Base-by-base conservation (phyloP, 1,139 yeast species). In the Magnusiomyces suaveolens region DNA sequence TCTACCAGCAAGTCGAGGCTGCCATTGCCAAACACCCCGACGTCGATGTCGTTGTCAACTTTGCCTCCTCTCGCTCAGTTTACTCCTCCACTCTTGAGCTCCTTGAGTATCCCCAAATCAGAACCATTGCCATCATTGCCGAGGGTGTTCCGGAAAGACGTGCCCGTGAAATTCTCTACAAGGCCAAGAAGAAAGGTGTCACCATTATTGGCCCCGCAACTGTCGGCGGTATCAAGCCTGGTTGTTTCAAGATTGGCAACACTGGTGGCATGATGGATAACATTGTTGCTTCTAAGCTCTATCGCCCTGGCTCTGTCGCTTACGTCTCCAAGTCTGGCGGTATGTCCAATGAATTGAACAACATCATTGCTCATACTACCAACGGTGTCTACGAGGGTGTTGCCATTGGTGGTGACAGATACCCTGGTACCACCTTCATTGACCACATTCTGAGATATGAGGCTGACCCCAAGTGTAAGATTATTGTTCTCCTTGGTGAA, bases 261-360 rank as follows among this genome's bases (percentile, higher is more conserved):
- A 74, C 77, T 52, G 77, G 78, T 54, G 77, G 77, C 59, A 74
- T 74, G 78, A 74, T 74, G 77, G 77, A 74, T 64, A 74, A 74
- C 70, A 74, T 74, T 56, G 76, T 74, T 44, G 75, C 77, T 32
- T 73, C 77, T 58, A 74, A 74, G 69, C 72, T 74, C 48, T 74
- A 74, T 69, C 72, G 77, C 52, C 74, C 77, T 26, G 77, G 77
- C 25, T 72, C 75, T 16, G 78, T 74, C 29, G 77, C 76, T 54
- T 74, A 74, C 65, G 77, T 74, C 44, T 74, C 77, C 65, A 74
- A 74, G 69, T 71, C 75, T 43, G 77, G 77, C 56, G 77, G 77
- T 59, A 74, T 74, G 77, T 74, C 78, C 60, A 74, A 74, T 65
- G 77, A 74, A 66, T 67, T 74, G 58, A 74, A 74, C 72, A 74